Conservation (phyloP, 495 filamentous ascomycete genomes). For the Coniosporium apollinis region DNA sequence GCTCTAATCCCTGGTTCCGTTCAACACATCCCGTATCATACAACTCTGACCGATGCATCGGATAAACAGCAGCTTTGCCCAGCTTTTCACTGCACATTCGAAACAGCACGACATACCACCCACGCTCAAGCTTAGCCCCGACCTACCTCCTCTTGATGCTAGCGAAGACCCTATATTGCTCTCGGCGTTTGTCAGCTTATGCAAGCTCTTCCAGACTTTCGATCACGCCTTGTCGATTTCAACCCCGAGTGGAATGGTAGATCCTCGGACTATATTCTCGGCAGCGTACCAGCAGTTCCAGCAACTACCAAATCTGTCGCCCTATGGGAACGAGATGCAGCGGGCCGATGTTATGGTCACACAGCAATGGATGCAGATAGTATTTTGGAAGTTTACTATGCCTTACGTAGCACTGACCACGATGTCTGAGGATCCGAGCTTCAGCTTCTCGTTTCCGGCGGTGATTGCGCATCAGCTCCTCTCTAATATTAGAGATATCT, state of each 20-base stretch:
- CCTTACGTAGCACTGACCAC: constrained; percentile 8
- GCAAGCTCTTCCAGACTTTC: constrained; percentile 28
- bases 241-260: too few species aligned
- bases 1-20: too few species aligned
- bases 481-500: constrained; percentile 23
- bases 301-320: constrained; percentile 15
- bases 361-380: constrained; percentile 31
- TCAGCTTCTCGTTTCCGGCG: constrained; percentile 21
- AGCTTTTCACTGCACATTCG: constrained; percentile 19
- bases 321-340: constrained; percentile 25
- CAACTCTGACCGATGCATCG: too few species aligned
- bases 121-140: constrained; percentile 21
- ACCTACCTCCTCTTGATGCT: constrained; percentile 16
- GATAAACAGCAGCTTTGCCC: too few species aligned
- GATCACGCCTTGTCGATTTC: too few species aligned
- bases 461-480: constrained; percentile 28
- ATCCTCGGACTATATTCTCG: constrained; percentile 10
- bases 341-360: constrained; percentile 32
- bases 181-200: constrained; percentile 28
- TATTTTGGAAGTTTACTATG: constrained; percentile 27
- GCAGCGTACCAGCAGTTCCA: constrained; percentile 21
- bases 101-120: constrained; percentile 30
- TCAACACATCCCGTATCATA: too few species aligned
- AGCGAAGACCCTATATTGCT: constrained; percentile 23
- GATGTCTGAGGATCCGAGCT: constrained; percentile 7